A percentile compares a stretch with the other conserved stretches of the same genome.
phyloP scores from a whole-genome alignment of 345 rosid genomes.

The Moringa oleifera region DNA sequence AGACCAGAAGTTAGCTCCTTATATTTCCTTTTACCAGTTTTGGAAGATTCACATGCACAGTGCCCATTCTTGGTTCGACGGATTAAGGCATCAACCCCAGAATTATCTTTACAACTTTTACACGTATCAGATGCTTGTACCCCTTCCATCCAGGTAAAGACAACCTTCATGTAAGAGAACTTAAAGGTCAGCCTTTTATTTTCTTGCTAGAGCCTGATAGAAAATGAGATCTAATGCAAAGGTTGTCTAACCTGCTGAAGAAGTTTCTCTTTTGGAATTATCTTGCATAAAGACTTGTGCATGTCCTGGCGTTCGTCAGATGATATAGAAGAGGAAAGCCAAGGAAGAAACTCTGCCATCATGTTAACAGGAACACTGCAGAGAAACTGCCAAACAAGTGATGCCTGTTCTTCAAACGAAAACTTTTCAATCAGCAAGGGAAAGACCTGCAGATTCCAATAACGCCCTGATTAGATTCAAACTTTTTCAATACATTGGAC shows the following conservation, averaged over 20 bases:
- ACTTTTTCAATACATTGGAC: conserved; percentile 6
- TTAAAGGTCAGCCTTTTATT: neutral
- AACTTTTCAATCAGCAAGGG: conserved; percentile 75
- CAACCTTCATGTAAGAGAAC: conserved; percentile 35
- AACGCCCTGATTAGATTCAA: conserved; percentile 15
- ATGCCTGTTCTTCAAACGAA: conserved; percentile 71
- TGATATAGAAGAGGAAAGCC: conserved; percentile 74
- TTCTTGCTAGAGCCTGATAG: neutral
- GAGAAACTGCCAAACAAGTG: conserved; percentile 77
- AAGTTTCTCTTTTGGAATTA: conserved; percentile 62
- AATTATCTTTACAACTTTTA: conserved; percentile 23
- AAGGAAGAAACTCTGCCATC: conserved; percentile 71
- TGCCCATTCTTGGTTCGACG: conserved; percentile 17
- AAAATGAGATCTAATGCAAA: neutral
- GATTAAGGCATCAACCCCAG: conserved; percentile 11
- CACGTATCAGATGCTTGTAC: conserved; percentile 19
- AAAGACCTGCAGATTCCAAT: conserved; percentile 45
- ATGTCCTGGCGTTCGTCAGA: conserved; percentile 58
- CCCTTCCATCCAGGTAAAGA: conserved; percentile 54
- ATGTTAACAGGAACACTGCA: conserved; percentile 85
- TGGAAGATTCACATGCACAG: conserved; percentile 39
- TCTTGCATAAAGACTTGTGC: conserved; percentile 54
- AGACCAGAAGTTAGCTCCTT: conserved; percentile 26
- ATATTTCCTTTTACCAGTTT: conserved; percentile 43
- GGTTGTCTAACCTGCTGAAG: conserved; percentile 51